Conservation (phyloP, 2,329 filamentous ascomycete species). For the Mycosphaerella sp. region DNA sequence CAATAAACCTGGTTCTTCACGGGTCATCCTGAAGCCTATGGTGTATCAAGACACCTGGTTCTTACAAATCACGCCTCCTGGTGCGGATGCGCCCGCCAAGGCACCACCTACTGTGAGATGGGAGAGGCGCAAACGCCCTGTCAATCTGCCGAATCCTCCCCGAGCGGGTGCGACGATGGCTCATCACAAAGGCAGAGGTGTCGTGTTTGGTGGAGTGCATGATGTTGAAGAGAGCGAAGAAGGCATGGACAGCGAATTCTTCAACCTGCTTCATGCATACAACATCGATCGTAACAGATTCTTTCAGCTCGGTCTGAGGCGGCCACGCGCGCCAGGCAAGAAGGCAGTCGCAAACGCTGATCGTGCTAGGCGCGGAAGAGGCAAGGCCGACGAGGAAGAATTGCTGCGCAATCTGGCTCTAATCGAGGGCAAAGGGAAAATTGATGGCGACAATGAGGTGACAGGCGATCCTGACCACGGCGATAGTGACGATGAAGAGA, state of each 20-base stretch:
- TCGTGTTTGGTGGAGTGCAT: conserved; percentile 90
- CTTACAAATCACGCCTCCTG: conserved; percentile 68
- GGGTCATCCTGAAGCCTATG: conserved; percentile 74
- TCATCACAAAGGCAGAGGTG: conserved; percentile 85
- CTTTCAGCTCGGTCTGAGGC: conserved; percentile 73
- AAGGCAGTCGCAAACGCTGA: conserved; percentile 46
- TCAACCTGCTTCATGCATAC: conserved; percentile 86
- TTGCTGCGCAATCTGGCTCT: conserved; percentile 79
- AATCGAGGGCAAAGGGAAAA: conserved; percentile 65
- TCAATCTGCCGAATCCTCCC: conserved; percentile 75
- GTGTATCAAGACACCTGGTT: conserved; percentile 96
- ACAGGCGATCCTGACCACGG: conserved; percentile 18
- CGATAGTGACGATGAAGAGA: conserved; percentile 49
- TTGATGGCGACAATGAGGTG: conserved; percentile 45
- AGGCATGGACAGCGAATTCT: conserved; percentile 95
- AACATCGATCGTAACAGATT: conserved; percentile 94
- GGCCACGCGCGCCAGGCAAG: conserved; percentile 55
- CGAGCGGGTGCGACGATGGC: conserved; percentile 91
- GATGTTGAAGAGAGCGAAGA: conserved; percentile 48
- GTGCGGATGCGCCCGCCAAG: conserved; percentile 58
- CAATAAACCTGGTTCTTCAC: conserved; percentile 50
- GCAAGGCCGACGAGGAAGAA: conserved; percentile 87
- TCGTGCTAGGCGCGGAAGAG: conserved; percentile 61
- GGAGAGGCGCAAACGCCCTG: conserved; percentile 89
- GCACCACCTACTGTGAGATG: conserved; percentile 70